These are phyloP conservation scores for Microascus cirrosus DNA, from an alignment of 2,329 filamentous ascomycete species.

Conservation along the genomic window DNA sequence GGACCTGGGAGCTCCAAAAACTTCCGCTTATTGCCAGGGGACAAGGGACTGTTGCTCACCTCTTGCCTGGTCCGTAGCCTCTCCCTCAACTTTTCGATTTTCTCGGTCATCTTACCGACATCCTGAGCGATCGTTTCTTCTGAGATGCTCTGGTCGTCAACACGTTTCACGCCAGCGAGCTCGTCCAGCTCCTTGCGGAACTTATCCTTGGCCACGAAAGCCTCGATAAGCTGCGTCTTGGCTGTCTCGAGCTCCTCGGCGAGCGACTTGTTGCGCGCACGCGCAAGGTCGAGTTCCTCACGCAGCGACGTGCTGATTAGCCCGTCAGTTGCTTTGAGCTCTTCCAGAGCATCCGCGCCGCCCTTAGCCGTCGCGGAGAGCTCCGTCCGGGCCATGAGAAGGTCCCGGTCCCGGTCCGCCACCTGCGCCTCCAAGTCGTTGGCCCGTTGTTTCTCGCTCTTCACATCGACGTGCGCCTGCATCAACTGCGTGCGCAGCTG, in stretches of 20 bases:
- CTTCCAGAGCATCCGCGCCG: slow-evolving; percentile 41
- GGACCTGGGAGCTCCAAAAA: not conserved
- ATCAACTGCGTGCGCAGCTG: slow-evolving; percentile 37
- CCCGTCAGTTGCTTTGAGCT: slow-evolving; percentile 48
- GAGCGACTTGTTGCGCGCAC: slow-evolving; percentile 36
- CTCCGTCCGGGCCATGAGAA: slow-evolving; percentile 40
- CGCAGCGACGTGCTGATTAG: slow-evolving; percentile 47
- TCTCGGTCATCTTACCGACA: slow-evolving; percentile 32
- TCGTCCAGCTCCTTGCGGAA: slow-evolving; percentile 43
- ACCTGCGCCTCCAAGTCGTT: slow-evolving; percentile 34
- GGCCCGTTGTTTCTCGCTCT: slow-evolving; percentile 27
- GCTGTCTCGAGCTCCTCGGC: slow-evolving; percentile 43
- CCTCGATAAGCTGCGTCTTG: slow-evolving; percentile 48
- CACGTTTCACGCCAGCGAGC: slow-evolving; percentile 20
- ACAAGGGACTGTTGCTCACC: slow-evolving; percentile 20
- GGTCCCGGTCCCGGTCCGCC: slow-evolving; percentile 42
- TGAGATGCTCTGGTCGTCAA: slow-evolving; percentile 19
- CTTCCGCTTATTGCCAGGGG: no score
- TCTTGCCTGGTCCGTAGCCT: slow-evolving; percentile 45
- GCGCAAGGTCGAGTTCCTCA: slow-evolving; percentile 43
- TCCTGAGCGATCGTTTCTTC: slow-evolving; percentile 22
- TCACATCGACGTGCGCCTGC: slow-evolving; percentile 33
- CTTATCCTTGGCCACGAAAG: slow-evolving; percentile 49
- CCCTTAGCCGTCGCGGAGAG: slow-evolving; percentile 43
- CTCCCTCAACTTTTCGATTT: slow-evolving; percentile 45